Evolutionary conservation across 768 basidiomycete species (phyloP).

Genomic region (Termitomyces sp.): DNA sequence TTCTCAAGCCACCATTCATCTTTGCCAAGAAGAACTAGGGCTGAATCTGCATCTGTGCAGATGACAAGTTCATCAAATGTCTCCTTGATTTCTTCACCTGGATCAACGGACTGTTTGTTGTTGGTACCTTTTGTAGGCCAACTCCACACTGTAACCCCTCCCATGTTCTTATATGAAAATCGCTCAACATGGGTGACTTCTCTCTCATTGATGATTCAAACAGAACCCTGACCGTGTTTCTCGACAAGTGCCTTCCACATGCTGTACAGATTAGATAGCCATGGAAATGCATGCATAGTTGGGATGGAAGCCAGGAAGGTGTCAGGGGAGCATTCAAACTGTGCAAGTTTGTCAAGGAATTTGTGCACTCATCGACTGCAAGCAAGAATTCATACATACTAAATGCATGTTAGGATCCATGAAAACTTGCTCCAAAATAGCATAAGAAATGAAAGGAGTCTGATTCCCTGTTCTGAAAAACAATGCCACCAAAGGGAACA

Average conservation of each 20-base stretch:
- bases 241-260: slow-evolving; percentile 23
- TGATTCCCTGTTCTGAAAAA: slow-evolving; percentile 31
- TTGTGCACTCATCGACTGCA: too few relatives aligned
- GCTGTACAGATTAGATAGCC: slow-evolving; percentile 21
- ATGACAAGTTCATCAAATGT: slow-evolving; percentile 23
- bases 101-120: slow-evolving; percentile 21
- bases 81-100: slow-evolving; percentile 21
- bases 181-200: slow-evolving; percentile 24
- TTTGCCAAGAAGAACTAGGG: slow-evolving; percentile 19
- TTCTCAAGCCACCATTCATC: slow-evolving; percentile 24
- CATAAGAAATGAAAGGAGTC: slow-evolving; percentile 27
- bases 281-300: slow-evolving; percentile 25
- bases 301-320: slow-evolving; percentile 25
- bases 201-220: slow-evolving; percentile 18
- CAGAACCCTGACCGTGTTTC: slow-evolving; percentile 19
- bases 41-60: slow-evolving; percentile 24
- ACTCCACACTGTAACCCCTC: slow-evolving; percentile 21
- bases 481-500: slow-evolving; percentile 25
- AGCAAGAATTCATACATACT: slow-evolving; percentile 14
- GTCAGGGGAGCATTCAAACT: slow-evolving; percentile 28
- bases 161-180: slow-evolving; percentile 13
- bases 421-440: slow-evolving; percentile 27
- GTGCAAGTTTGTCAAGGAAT: neutral
- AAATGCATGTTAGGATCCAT: slow-evolving; percentile 30
- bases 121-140: slow-evolving; percentile 22